phyloP scores from a whole-genome alignment of 2,329 filamentous ascomycete species.

The Bertia moriformis region DNA sequence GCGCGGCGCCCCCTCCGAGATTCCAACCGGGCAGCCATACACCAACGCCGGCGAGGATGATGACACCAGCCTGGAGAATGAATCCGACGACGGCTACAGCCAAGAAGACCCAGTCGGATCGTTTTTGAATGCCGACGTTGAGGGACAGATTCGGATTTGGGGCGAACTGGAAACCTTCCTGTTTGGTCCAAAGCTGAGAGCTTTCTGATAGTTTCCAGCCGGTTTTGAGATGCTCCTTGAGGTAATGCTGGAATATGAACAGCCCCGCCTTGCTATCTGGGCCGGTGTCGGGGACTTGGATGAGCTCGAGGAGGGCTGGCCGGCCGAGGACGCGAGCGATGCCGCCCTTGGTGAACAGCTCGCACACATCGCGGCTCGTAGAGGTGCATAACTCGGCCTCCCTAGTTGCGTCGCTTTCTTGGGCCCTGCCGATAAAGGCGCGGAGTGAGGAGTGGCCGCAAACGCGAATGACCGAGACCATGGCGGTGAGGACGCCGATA shows the following conservation, averaged over 20 bases:
- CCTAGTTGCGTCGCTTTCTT: conserved; percentile 7
- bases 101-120: neutral
- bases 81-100: neutral
- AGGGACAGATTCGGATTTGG: conserved; percentile 6
- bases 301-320: neutral
- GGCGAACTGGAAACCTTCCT: neutral
- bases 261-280: neutral
- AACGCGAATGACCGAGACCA: neutral
- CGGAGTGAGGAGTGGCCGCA: conserved; percentile 5
- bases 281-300: neutral
- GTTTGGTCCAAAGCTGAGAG: too few species aligned
- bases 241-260: neutral
- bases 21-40: neutral
- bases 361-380: conserved; percentile 4
- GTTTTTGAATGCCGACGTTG: conserved; percentile 4
- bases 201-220: too few species aligned
- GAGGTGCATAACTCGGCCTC: conserved; percentile 13
- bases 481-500: neutral
- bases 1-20: too few species aligned
- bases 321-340: neutral
- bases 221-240: neutral
- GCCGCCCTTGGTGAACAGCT: neutral
- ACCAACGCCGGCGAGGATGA: neutral
- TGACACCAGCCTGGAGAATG: neutral
- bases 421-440: conserved; percentile 10